Conservation (phyloP, 2,329 filamentous ascomycete species). For the Aschersonia sp. region DNA sequence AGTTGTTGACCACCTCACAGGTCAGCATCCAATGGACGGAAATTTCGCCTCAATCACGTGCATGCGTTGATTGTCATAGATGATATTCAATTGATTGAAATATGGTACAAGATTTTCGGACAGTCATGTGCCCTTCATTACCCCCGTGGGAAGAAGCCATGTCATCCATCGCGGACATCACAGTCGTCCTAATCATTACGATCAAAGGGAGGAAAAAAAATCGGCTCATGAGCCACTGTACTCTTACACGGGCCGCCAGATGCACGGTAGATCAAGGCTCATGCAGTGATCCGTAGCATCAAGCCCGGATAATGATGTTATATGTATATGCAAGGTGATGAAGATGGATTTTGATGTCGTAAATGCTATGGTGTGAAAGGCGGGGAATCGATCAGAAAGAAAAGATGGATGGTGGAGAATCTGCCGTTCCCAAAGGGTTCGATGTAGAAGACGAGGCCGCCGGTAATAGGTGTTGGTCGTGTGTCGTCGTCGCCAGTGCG, state of each 20-base stretch:
- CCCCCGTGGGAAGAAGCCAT: background rate
- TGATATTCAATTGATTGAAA: background rate
- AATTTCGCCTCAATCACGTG: background rate
- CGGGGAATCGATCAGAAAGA: too few species aligned
- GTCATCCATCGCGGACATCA: background rate
- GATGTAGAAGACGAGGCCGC: background rate
- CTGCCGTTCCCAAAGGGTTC: background rate
- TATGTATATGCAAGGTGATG: too few species aligned
- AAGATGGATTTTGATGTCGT: too few species aligned
- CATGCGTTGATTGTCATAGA: background rate
- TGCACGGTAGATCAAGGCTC: background rate
- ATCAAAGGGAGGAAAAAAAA: too few species aligned
- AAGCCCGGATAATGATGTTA: background rate
- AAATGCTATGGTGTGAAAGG: too few species aligned
- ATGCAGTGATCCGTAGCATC: background rate
- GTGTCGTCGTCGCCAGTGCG: too few species aligned
- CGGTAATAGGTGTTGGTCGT: background rate
- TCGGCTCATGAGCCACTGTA: background rate
- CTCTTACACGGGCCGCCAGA: background rate
- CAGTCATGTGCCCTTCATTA: conserved; percentile 1
- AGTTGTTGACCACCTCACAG: too few species aligned
- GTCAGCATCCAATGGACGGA: too few species aligned
- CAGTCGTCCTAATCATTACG: background rate
- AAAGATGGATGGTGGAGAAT: too few species aligned
- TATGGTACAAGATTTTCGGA: conserved; percentile 1